These are phyloP conservation scores for Rutstroemia sp. DNA, from an alignment of 2,329 filamentous ascomycete species.

Conservation along the genomic window DNA sequence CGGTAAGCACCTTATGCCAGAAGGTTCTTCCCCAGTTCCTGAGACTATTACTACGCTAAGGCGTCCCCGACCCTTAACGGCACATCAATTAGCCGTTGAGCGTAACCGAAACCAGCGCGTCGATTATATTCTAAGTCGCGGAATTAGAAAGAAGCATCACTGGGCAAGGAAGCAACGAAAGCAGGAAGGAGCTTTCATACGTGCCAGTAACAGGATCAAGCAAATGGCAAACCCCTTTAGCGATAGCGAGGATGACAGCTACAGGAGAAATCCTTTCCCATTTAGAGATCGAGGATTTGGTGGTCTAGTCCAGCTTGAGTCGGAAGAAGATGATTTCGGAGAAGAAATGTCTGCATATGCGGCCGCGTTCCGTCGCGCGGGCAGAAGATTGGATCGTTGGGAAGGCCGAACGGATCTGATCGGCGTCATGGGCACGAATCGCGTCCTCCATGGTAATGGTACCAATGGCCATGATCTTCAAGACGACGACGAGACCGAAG, in stretches of 20 bases:
- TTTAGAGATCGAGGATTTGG: conserved; percentile 53
- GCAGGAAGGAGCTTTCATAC: conserved; percentile 58
- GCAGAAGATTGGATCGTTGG: conserved; percentile 65
- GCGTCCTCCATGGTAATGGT: conserved; percentile 15
- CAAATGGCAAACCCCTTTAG: conserved; percentile 47
- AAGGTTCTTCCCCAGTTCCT: conserved; percentile 53
- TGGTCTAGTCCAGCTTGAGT: conserved; percentile 54
- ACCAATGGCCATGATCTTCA: conserved; percentile 18
- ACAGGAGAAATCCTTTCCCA: conserved; percentile 23
- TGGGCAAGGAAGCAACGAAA: conserved; percentile 53
- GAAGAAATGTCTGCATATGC: conserved; percentile 64
- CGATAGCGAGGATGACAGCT: conserved; percentile 55
- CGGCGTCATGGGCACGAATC: conserved; percentile 27
- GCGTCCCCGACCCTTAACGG: conserved; percentile 68
- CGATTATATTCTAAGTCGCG: conserved; percentile 74
- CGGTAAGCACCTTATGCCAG: conserved; percentile 53
- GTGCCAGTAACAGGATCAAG: conserved; percentile 58
- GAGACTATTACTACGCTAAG: conserved; percentile 37
- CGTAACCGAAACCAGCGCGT: conserved; percentile 71
- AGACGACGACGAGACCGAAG: conserved; percentile 29
- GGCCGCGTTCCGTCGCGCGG: conserved; percentile 55
- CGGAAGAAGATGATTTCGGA: conserved; percentile 66
- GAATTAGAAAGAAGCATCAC: conserved; percentile 59
- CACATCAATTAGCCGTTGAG: conserved; percentile 75
- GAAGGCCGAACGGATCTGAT: conserved; percentile 34